Evolutionary conservation across 1,284 basidiomycete species (phyloP).

Genomic region (Fomitiporia mediterranea): DNA sequence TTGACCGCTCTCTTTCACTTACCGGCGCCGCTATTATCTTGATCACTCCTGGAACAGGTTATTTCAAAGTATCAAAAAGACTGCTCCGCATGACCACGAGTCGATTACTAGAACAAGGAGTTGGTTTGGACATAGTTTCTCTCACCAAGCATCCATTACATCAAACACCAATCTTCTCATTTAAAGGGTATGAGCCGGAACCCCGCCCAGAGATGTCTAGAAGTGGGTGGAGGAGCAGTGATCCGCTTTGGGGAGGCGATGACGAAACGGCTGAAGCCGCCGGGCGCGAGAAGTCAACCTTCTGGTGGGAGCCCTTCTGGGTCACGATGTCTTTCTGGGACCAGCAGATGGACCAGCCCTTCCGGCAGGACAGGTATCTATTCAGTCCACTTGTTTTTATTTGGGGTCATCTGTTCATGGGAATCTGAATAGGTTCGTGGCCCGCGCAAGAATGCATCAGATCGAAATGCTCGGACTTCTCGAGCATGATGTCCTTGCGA

Average conservation of each 20-base stretch:
- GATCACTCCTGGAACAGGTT: conserved; percentile 92
- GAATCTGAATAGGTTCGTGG: conserved; percentile 60
- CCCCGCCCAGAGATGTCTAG: conserved; percentile 40
- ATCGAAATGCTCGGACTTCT: conserved; percentile 90
- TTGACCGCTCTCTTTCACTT: conserved; percentile 92
- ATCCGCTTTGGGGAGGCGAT: conserved; percentile 82
- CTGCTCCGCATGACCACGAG: conserved; percentile 91
- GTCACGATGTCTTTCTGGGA: conserved; percentile 80
- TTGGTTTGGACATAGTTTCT: conserved; percentile 85
- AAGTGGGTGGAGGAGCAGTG: conserved; percentile 47
- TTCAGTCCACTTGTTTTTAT: too few species aligned
- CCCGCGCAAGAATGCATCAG: conserved; percentile 90
- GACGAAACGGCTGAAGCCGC: conserved; percentile 32
- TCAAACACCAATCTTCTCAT: conserved; percentile 86
- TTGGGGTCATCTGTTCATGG: conserved; percentile 13
- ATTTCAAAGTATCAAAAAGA: conserved; percentile 89
- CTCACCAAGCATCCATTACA: conserved; percentile 93
- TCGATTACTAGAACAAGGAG: conserved; percentile 93
- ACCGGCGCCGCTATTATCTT: conserved; percentile 85
- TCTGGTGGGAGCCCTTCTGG: conserved; percentile 89
- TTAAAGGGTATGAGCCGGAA: conserved; percentile 53
- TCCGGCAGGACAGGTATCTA: conserved; percentile 73
- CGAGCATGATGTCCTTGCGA: conserved; percentile 83
- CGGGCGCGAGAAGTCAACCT: conserved; percentile 45
- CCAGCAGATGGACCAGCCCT: conserved; percentile 80